Conservation (phyloP, 1,284 basidiomycete genomes). For the Tremellales sp. region DNA sequence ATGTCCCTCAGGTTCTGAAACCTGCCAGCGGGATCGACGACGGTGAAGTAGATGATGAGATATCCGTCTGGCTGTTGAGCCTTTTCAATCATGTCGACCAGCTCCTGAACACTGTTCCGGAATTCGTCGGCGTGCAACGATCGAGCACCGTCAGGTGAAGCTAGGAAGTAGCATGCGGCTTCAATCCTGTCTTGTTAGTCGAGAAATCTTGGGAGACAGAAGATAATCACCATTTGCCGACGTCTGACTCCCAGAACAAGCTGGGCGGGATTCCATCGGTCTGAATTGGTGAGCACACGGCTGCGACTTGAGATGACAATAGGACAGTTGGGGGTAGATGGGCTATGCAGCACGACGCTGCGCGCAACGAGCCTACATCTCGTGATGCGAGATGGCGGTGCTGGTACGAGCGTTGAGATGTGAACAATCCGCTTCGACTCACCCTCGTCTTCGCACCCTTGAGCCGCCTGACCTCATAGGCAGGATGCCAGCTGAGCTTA, state of each 20-base stretch:
- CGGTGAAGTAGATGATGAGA: slow-evolving; percentile 19
- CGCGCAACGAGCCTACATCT: no score
- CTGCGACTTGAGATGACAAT: no score
- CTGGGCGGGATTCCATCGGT: slow-evolving; percentile 12
- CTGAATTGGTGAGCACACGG: no score
- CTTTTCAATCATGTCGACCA: slow-evolving; percentile 15
- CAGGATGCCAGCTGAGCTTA: slow-evolving; percentile 16
- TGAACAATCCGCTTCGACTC: not conserved
- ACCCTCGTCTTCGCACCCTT: slow-evolving; percentile 11
- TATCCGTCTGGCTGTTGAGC: slow-evolving; percentile 23
- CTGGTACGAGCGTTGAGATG: not conserved
- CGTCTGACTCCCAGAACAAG: slow-evolving; percentile 20
- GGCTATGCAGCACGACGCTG: no score
- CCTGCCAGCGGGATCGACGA: slow-evolving; percentile 15
- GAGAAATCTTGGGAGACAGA: not conserved
- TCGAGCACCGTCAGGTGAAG: slow-evolving; percentile 5
- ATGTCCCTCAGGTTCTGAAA: slow-evolving; percentile 19
- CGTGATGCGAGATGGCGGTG: no score
- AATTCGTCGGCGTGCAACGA: slow-evolving; percentile 9
- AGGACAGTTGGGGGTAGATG: no score
- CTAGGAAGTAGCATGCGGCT: slow-evolving; percentile 20
- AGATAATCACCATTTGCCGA: slow-evolving; percentile 18
- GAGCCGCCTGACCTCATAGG: slow-evolving; percentile 12
- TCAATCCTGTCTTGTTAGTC: slow-evolving; percentile 14
- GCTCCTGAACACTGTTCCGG: slow-evolving; percentile 9